Percentiles rank a stretch among this genome's conserved stretches.
These are phyloP conservation scores for Gracilaria vermiculophylla DNA, from an alignment of 23 red algal species.

Conservation along the genomic window DNA sequence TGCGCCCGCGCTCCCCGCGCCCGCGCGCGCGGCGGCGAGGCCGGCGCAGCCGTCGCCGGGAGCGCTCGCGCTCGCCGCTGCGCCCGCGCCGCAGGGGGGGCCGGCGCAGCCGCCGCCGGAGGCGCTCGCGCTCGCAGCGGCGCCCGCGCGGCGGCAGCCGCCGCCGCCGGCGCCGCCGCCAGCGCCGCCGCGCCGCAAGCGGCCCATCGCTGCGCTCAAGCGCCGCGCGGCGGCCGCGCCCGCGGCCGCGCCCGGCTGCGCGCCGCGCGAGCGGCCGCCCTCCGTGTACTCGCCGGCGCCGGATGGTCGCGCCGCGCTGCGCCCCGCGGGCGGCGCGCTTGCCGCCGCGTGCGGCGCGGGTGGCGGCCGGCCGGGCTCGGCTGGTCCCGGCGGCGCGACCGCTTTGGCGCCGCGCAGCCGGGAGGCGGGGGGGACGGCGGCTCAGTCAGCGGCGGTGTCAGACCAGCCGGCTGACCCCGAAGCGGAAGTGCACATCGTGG, in stretches of 20 bases:
- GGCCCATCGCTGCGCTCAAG: conserved; percentile 1
- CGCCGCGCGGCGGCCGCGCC: background rate
- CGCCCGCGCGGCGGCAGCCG: background rate
- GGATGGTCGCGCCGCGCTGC: background rate
- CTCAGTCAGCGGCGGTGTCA: background rate
- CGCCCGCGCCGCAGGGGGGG: background rate
- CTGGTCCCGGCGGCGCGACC: background rate
- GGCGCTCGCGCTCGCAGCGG: background rate
- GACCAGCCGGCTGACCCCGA: background rate
- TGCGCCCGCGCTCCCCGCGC: too few species aligned
- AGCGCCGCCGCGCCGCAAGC: background rate
- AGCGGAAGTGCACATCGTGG: conserved; percentile 41
- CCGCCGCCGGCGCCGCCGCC: background rate
- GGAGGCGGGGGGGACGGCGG: background rate
- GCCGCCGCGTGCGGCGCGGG: background rate
- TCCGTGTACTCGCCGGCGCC: background rate
- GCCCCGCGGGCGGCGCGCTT: background rate
- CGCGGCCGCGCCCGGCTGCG: too few species aligned
- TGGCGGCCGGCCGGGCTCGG: background rate
- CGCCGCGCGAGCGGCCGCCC: background rate
- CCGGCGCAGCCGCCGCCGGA: background rate
- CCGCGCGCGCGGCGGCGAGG: too few species aligned
- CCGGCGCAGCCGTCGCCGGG: too few species aligned
- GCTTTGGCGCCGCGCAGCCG: background rate
- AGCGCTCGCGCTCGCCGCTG: conserved; percentile 7